Evolutionary conservation across 2,329 filamentous ascomycete genomes (phyloP).

Genomic region (Phialophora verrucosa): DNA sequence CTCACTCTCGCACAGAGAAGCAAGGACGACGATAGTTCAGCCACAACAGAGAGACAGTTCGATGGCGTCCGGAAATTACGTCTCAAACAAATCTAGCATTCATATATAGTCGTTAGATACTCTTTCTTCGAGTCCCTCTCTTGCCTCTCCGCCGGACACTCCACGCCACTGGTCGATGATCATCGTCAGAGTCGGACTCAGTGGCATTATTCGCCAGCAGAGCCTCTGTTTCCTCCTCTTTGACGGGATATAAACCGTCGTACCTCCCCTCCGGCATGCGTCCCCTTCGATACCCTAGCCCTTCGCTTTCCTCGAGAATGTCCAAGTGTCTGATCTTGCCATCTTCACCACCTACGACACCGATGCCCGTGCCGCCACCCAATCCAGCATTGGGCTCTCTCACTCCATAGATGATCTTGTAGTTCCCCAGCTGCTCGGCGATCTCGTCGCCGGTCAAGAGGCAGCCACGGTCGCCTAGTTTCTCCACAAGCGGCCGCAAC

Average conservation of each 20-base stretch:
- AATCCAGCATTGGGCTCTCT: conserved; percentile 30
- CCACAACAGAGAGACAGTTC: background rate
- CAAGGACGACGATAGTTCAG: background rate
- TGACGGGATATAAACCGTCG: conserved; percentile 16
- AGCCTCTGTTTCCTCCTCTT: conserved; percentile 11
- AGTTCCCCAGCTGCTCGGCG: conserved; percentile 33
- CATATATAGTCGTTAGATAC: conserved; percentile 14
- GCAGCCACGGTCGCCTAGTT: conserved; percentile 31
- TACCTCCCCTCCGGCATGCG: conserved; percentile 29
- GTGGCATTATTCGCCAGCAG: background rate
- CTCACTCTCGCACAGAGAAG: background rate
- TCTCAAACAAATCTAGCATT: background rate
- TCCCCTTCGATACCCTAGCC: conserved; percentile 18
- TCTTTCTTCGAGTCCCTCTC: conserved; percentile 21
- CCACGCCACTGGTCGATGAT: background rate
- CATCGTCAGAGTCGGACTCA: conserved; percentile 8
- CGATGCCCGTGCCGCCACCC: background rate
- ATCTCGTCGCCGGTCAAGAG: conserved; percentile 36
- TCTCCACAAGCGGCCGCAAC: conserved; percentile 32
- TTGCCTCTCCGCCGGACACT: background rate
- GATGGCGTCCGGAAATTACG: background rate
- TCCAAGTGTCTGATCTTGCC: conserved; percentile 23
- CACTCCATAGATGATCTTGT: conserved; percentile 36
- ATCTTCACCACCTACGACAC: background rate
- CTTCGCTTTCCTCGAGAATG: conserved; percentile 27